Evolutionary conservation across 2,329 filamentous ascomycete species (phyloP).

Genomic region (Leptographium flavum): DNA sequence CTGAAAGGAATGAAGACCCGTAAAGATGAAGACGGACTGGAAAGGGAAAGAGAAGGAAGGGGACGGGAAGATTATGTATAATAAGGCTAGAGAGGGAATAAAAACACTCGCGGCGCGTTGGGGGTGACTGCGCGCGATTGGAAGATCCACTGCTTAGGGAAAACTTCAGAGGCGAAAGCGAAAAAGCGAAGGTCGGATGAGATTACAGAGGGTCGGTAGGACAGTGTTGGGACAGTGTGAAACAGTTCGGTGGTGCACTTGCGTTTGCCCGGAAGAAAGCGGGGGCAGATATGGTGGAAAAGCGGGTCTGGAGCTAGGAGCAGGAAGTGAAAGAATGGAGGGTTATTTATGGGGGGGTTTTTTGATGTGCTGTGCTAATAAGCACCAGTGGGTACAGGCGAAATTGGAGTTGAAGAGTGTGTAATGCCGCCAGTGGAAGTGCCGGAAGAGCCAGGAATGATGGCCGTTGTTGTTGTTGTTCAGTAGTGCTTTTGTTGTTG

Average conservation of each 20-base stretch:
- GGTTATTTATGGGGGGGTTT: slow-evolving; percentile 1
- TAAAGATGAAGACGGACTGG: not conserved
- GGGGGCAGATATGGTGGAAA: slow-evolving; percentile 2
- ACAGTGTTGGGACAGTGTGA: slow-evolving; percentile 2
- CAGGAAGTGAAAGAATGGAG: slow-evolving; percentile 4
- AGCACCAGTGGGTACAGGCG: slow-evolving; percentile 8
- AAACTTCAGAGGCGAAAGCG: not conserved
- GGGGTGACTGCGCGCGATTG: slow-evolving; percentile 2
- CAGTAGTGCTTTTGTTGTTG: not conserved
- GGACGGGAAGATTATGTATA: slow-evolving; percentile 4
- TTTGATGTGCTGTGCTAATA: slow-evolving; percentile 10
- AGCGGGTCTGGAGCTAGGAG: slow-evolving; percentile 4
- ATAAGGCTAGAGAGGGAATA: slow-evolving; percentile 4
- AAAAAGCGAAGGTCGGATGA: not conserved
- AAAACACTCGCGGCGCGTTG: slow-evolving; percentile 6
- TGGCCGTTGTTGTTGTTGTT: no score
- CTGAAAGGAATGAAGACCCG: slow-evolving; percentile 1
- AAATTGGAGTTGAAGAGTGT: slow-evolving; percentile 8
- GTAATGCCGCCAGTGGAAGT: slow-evolving; percentile 1
- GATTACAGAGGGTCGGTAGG: not conserved
- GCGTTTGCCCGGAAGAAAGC: slow-evolving; percentile 10
- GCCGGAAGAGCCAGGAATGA: not conserved
- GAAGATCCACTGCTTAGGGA: not conserved
- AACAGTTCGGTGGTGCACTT: not conserved
- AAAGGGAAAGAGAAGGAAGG: not conserved